A percentile compares a stretch with the other conserved stretches of the same genome.
These are phyloP conservation scores for Tolypocladium amazonense DNA, from an alignment of 2,329 filamentous ascomycete genomes.

Conservation along the genomic window DNA sequence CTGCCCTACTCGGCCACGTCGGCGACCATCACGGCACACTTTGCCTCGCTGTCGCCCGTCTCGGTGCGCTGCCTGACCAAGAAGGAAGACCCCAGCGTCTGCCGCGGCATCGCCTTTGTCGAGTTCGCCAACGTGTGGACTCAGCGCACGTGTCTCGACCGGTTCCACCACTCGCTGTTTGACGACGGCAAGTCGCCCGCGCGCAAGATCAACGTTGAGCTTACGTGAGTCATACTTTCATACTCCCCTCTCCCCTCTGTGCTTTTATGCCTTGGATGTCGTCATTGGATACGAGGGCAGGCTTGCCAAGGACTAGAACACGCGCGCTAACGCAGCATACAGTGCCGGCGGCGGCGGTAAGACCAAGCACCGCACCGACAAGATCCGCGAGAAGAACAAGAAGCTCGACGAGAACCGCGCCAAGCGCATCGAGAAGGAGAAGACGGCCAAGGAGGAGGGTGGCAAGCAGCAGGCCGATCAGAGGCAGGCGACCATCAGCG, in stretches of 20 bases:
- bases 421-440: conserved; percentile 37
- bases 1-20: conserved; percentile 75
- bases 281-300: too few relatives aligned
- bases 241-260: not conserved
- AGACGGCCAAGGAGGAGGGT: conserved; percentile 22
- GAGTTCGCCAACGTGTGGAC: conserved; percentile 80
- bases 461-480: conserved; percentile 13
- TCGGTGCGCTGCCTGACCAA: conserved; percentile 58
- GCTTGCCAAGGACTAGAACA: too few relatives aligned
- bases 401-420: conserved; percentile 62
- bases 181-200: conserved; percentile 40
- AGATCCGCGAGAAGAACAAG: conserved; percentile 76
- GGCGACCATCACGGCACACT: conserved; percentile 61
- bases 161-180: conserved; percentile 81
- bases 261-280: not conserved
- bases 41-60: conserved; percentile 50
- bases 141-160: conserved; percentile 87
- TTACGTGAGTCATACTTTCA: conserved; percentile 52
- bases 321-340: not conserved
- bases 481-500: conserved; percentile 10
- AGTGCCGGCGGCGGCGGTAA: conserved; percentile 81
- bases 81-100: conserved; percentile 47
- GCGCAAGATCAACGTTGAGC: conserved; percentile 82
- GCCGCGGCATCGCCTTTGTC: conserved; percentile 74
- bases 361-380: conserved; percentile 57